Conservation (phyloP, 805 yeast species). For the Ogataea dorogensis region DNA sequence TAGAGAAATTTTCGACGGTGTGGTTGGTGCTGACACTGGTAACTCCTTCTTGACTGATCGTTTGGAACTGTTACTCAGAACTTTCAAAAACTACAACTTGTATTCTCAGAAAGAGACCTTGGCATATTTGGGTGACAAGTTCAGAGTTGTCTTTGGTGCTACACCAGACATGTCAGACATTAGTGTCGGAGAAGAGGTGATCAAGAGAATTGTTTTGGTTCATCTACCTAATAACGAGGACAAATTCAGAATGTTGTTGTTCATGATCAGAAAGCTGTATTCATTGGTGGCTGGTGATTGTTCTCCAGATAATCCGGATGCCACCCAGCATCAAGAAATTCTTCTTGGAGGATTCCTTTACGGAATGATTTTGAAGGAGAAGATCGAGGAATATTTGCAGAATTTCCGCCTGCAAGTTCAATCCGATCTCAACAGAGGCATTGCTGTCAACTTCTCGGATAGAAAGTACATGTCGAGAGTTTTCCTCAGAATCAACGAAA, state of each 20-base stretch:
- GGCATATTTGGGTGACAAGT: conserved; percentile 93
- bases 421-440: conserved; percentile 76
- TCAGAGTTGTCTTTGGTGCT: conserved; percentile 89
- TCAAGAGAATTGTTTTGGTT: conserved; percentile 82
- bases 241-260: conserved; percentile 82
- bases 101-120: conserved; percentile 84
- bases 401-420: conserved; percentile 70
- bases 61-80: conserved; percentile 85
- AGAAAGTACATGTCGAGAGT: conserved; percentile 80
- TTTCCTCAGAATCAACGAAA: conserved; percentile 78
- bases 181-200: conserved; percentile 85
- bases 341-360: conserved; percentile 92
- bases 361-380: conserved; percentile 96
- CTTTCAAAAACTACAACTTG: conserved; percentile 78
- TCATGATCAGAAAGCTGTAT: conserved; percentile 94
- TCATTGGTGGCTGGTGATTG: conserved; percentile 96
- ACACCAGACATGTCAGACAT: conserved; percentile 84
- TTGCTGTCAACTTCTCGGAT: conserved; percentile 80
- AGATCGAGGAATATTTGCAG: conserved; percentile 87
- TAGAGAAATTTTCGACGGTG: conserved; percentile 93
- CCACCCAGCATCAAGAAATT: conserved; percentile 97
- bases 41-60: conserved; percentile 98
- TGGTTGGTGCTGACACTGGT: conserved; percentile 81
- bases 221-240: conserved; percentile 74
- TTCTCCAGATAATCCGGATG: conserved; percentile 97